phyloP scores from a whole-genome alignment of 139 green algal species.

The Pleodorina starrii region DNA sequence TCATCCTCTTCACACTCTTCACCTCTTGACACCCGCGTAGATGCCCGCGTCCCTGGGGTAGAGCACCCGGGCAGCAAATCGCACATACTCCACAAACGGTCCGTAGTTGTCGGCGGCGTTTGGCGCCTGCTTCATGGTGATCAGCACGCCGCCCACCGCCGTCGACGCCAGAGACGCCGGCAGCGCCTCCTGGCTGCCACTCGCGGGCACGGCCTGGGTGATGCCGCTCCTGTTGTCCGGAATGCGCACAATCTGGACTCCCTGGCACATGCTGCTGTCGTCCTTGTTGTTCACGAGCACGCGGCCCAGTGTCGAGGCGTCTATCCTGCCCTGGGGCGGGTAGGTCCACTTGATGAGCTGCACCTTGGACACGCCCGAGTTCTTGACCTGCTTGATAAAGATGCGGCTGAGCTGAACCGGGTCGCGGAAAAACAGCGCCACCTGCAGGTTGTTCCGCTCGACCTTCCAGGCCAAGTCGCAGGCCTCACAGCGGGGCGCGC shows the following conservation, averaged over 20 bases:
- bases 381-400: slow-evolving; percentile 19
- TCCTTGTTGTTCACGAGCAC: background rate
- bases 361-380: background rate
- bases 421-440: slow-evolving; percentile 21
- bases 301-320: background rate
- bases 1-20: too few species aligned
- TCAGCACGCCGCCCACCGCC: background rate
- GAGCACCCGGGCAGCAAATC: slow-evolving; percentile 8
- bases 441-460: background rate
- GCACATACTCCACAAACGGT: slow-evolving; percentile 25
- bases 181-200: background rate
- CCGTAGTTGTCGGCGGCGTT: background rate
- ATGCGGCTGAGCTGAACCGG: background rate
- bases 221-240: background rate
- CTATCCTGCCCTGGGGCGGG: background rate
- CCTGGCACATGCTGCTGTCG: background rate
- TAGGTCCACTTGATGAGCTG: slow-evolving; percentile 27
- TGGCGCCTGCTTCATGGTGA: background rate
- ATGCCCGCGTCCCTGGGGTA: background rate
- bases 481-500: background rate
- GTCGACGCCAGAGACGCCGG: background rate
- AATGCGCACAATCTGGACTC: background rate
- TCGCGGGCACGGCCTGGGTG: slow-evolving; percentile 2
- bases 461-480: background rate
- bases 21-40: too few species aligned